Evolutionary conservation across 257 asterid species (phyloP).

Genomic region (Ophiorrhiza pumila): DNA sequence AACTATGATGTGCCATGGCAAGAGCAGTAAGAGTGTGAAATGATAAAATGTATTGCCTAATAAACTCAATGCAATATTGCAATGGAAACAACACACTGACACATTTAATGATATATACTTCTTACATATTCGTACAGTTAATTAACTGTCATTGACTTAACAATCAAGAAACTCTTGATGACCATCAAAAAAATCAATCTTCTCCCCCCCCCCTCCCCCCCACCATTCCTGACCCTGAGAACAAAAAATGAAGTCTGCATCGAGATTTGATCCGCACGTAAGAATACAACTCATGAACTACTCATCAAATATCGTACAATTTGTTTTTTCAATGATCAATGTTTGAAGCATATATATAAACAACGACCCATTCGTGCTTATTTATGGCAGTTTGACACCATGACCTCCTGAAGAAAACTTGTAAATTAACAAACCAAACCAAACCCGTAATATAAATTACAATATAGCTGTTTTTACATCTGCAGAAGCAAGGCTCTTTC

Average conservation of each 20-base stretch:
- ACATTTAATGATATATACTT: neutral
- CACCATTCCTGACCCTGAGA: conserved; percentile 20
- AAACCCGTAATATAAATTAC: neutral
- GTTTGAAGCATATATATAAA: neutral
- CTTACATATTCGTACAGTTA: conserved; percentile 23
- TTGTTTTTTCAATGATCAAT: neutral
- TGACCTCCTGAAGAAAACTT: neutral
- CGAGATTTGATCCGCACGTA: conserved; percentile 29
- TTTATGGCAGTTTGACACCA: conserved; percentile 10
- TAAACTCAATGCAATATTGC: neutral
- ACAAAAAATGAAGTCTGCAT: conserved; percentile 14
- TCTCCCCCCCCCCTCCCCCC: too few relatives aligned
- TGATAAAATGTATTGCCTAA: neutral
- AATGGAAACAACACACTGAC: conserved; percentile 1
- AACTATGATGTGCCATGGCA: conserved; percentile 16
- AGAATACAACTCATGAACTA: conserved; percentile 30
- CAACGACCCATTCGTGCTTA: conserved; percentile 13
- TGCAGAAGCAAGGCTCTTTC: too few relatives aligned
- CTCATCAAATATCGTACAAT: conserved; percentile 13
- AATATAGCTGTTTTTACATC: too few relatives aligned
- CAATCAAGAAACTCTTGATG: conserved; percentile 17
- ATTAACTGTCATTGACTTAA: conserved; percentile 32
- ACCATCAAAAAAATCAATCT: too few relatives aligned
- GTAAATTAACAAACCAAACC: neutral
- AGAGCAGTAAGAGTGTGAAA: neutral